Base-by-base conservation (phyloP, 495 filamentous ascomycete genomes). In the Penicillium lividum region DNA sequence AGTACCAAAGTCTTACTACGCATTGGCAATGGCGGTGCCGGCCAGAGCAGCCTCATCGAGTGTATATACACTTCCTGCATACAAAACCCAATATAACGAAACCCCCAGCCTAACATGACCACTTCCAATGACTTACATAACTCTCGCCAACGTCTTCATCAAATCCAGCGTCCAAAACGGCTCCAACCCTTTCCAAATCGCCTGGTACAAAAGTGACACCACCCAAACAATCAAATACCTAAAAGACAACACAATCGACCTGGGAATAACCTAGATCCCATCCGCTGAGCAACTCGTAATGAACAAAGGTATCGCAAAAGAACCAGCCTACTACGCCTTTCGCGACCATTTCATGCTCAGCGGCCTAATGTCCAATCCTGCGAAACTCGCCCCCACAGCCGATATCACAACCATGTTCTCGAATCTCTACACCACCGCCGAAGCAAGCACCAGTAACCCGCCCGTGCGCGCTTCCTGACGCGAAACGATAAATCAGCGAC, bases 401-500 rank as follows among this genome's bases (percentile, higher is more conserved):
- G 68, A 71, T 40, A 67, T 78, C 34, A 44, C 56, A 7, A 57
- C 57, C 3, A 67, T 69, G 48, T 71, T 77, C 53, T 63, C 72
- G 7, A 49, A 68, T 3, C 28, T 79, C 4, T 43, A 9, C 16
- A 72, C 66, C 50, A 55, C 56, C 5, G 56, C 68, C 4, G 71
- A 71, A 0, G 13, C n/a, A 1, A 62, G 66, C 16, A 58, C 46
- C 11, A 64, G 46, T 4, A 59, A 47, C n/a, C 61, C 62, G 6
- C 59, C 68, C 0, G 69, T 73, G 9, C n/a, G n/a, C 67, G 70
- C 11, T 80, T 78, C 47, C 69, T 81, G 42, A 57, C 54, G 30
- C 72, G 73, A 5, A 74, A 68, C 55, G 78, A 81, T 61, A 80
- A 77, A 54, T 78, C 74, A 5, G 77, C 77, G 0, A 76, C 73